These are phyloP conservation scores for Gynochthodes officinalis DNA, from an alignment of 257 asterid genomes.

Conservation along the genomic window DNA sequence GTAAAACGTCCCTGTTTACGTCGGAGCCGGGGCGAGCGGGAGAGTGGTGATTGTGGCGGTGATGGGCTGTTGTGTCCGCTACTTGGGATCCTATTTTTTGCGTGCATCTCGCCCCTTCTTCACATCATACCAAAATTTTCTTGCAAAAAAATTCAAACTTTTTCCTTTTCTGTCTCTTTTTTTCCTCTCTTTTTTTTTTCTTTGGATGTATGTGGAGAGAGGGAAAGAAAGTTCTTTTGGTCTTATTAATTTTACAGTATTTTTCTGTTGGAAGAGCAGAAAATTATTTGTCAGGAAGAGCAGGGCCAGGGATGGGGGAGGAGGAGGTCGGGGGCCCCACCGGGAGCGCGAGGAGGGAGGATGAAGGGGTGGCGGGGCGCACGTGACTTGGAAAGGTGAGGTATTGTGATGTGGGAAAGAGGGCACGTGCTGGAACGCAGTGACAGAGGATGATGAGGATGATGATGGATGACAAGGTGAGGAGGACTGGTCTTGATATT, in stretches of 20 bases:
- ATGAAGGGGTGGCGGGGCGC: slow-evolving; percentile 18
- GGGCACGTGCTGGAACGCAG: slow-evolving; percentile 25
- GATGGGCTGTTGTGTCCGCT: slow-evolving; percentile 93
- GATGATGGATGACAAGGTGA: neutral
- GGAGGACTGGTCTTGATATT: neutral
- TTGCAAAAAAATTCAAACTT: neutral
- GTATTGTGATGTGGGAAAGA: slow-evolving; percentile 1
- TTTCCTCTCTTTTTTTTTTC: neutral
- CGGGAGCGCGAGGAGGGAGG: neutral
- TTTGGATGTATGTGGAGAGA: neutral
- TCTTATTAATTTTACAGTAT: neutral
- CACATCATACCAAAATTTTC: slow-evolving; percentile 31
- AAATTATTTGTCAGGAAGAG: neutral
- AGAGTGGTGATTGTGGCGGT: slow-evolving; percentile 82
- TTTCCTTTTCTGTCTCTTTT: neutral
- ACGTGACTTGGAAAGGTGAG: slow-evolving; percentile 25
- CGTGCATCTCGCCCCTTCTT: slow-evolving; percentile 72
- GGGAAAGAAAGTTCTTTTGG: neutral
- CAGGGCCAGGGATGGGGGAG: neutral
- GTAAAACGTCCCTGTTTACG: slow-evolving; percentile 26
- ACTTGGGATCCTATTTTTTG: slow-evolving; percentile 85
- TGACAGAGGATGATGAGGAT: slow-evolving; percentile 18
- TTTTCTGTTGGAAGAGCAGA: neutral
- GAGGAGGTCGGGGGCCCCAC: neutral
- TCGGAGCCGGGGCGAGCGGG: slow-evolving; percentile 71